Conservation (phyloP, 352 stramenopile genomes). For the Vaucheria bursata region DNA sequence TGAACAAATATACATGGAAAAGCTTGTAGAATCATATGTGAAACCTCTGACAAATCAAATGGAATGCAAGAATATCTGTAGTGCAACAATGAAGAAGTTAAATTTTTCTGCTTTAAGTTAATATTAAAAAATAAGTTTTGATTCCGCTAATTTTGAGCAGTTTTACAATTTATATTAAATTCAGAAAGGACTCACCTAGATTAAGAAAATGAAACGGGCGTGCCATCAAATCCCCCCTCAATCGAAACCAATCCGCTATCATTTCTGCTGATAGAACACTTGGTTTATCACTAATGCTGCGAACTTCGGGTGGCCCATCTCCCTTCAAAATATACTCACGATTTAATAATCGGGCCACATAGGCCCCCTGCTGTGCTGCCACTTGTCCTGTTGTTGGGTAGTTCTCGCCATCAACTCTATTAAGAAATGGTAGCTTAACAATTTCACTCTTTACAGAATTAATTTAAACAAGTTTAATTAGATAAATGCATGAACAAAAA, state of each 20-base stretch:
- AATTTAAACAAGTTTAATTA: not conserved
- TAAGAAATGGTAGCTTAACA: conserved; percentile 26
- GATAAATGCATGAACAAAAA: not conserved
- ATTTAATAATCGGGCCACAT: conserved; percentile 50
- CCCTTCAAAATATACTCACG: conserved; percentile 43
- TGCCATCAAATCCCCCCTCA: conserved; percentile 44
- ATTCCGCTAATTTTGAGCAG: no score
- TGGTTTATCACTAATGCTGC: not conserved
- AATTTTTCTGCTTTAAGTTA: no score
- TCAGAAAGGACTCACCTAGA: conserved; percentile 63
- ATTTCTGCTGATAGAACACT: not conserved
- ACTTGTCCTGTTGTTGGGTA: conserved; percentile 47
- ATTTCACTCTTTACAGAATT: conserved; percentile 10
- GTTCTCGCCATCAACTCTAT: conserved; percentile 35
- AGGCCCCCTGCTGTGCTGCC: conserved; percentile 50
- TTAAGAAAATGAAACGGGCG: conserved; percentile 73
- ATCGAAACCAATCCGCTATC: conserved; percentile 21
- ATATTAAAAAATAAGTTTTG: no score
- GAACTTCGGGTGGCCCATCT: not conserved
- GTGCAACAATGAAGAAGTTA: no score
- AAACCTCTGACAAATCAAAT: no score
- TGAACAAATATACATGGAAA: no score
- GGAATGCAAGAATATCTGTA: no score
- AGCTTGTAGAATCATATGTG: no score
- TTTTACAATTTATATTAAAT: no score